Percentiles rank a stretch among this genome's conserved stretches.
Conservation (phyloP, 306 rosid species). For the Sechiopsis laciniata region DNA sequence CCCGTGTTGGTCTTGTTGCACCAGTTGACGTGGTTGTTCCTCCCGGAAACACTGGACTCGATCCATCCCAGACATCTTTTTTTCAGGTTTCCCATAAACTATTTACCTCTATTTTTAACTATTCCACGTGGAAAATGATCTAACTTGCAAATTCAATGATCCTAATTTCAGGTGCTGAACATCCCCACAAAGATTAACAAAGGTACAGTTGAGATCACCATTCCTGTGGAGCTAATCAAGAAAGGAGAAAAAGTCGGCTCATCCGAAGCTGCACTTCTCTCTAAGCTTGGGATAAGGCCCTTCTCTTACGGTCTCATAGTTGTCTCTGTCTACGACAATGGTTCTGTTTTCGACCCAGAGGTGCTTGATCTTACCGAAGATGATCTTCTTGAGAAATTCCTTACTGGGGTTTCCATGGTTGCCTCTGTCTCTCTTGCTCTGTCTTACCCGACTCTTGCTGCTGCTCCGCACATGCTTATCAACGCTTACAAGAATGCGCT, state of each 20-base stretch:
- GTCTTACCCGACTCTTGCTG: conserved; percentile 75
- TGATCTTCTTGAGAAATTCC: conserved; percentile 61
- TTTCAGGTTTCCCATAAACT: conserved; percentile 53
- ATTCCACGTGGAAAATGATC: background rate
- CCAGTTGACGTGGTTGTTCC: conserved; percentile 91
- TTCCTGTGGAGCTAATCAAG: conserved; percentile 88
- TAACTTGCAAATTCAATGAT: background rate
- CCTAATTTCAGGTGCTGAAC: conserved; percentile 56
- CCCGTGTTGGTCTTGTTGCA: conserved; percentile 92
- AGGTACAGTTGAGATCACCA: conserved; percentile 87
- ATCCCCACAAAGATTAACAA: conserved; percentile 90
- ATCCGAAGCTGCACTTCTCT: conserved; percentile 86
- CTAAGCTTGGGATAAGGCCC: conserved; percentile 88
- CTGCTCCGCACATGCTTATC: conserved; percentile 75
- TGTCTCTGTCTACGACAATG: conserved; percentile 58
- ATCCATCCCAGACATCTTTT: conserved; percentile 89
- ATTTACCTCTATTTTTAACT: background rate
- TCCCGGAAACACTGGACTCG: conserved; percentile 91
- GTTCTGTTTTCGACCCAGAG: conserved; percentile 75
- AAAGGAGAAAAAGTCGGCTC: conserved; percentile 93
- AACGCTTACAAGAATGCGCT: conserved; percentile 72
- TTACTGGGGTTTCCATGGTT: conserved; percentile 59
- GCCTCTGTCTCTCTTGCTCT: conserved; percentile 63
- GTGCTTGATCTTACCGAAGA: conserved; percentile 81
- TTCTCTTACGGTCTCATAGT: conserved; percentile 93